Percentiles rank a stretch among this genome's conserved stretches.
phyloP scores from a whole-genome alignment of 1,284 basidiomycete genomes.

The Apiotrichum laibachii region DNA sequence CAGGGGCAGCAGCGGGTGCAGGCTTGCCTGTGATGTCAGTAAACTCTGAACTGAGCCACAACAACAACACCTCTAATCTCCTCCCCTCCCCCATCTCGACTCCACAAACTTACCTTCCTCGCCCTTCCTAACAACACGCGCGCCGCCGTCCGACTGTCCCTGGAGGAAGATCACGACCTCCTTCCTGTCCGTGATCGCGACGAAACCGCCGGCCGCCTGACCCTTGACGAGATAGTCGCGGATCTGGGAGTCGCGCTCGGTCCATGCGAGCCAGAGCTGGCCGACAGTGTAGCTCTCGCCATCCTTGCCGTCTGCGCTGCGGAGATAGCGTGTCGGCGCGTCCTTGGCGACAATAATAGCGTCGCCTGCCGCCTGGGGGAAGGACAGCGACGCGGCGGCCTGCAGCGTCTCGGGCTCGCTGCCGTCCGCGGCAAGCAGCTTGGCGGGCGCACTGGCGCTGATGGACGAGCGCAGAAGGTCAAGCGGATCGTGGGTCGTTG shows the following conservation, averaged over 20 bases:
- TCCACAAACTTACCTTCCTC: constrained; percentile 61
- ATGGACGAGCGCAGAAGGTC: constrained; percentile 42
- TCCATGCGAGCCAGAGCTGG: constrained; percentile 76
- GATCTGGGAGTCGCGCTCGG: constrained; percentile 65
- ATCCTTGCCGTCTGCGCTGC: constrained; percentile 56
- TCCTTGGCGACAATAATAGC: constrained; percentile 62
- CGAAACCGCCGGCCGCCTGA: constrained; percentile 69
- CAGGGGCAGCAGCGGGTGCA: constrained; percentile 7
- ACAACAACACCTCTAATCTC: constrained; percentile 56
- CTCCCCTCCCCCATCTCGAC: constrained; percentile 59
- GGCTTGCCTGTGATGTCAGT: constrained; percentile 1
- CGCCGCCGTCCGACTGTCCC: constrained; percentile 57
- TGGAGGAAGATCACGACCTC: constrained; percentile 77
- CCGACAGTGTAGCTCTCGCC: constrained; percentile 73
- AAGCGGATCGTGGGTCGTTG: constrained; percentile 30
- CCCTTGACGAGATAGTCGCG: constrained; percentile 85
- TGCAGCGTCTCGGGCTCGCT: constrained; percentile 39
- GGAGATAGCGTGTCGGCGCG: constrained; percentile 64
- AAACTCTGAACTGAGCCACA: too few relatives aligned
- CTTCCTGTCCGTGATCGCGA: constrained; percentile 81
- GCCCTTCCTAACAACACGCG: constrained; percentile 61
- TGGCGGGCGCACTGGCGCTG: constrained; percentile 23
- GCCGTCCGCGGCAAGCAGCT: constrained; percentile 45
- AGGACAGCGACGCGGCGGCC: constrained; percentile 56
- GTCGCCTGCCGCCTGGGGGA: constrained; percentile 54